Evolutionary conservation across 2,329 filamentous ascomycete species (phyloP).

Genomic region (Blumeria hordei): DNA sequence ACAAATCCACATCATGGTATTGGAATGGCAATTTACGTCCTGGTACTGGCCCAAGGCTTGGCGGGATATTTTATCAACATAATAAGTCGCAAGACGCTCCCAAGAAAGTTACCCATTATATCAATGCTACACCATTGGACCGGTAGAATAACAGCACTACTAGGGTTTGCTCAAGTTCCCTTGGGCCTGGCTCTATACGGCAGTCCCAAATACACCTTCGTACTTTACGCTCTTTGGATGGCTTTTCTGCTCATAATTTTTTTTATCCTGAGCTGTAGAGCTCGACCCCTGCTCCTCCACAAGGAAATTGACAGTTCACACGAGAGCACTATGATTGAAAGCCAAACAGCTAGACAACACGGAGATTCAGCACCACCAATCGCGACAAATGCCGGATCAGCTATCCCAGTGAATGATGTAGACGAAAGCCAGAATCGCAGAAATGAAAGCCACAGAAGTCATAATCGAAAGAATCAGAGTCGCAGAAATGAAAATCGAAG

Average conservation of each 20-base stretch:
- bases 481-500: conserved; percentile 4
- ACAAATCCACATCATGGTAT: conserved; percentile 74
- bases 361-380: conserved; percentile 28
- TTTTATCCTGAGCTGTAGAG: conserved; percentile 54
- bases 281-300: conserved; percentile 31
- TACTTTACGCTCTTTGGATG: conserved; percentile 64
- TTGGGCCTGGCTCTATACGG: conserved; percentile 81
- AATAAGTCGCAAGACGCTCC: conserved; percentile 19
- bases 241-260: conserved; percentile 48
- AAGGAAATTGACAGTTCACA: conserved; percentile 6
- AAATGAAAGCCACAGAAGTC: background rate
- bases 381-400: conserved; percentile 31
- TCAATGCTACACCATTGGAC: conserved; percentile 57
- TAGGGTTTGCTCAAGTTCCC: conserved; percentile 71
- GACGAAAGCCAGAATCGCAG: conserved; percentile 8
- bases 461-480: background rate
- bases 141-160: conserved; percentile 50
- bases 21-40: conserved; percentile 51
- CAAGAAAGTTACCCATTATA: conserved; percentile 15
- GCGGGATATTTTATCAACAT: conserved; percentile 36
- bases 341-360: conserved; percentile 20
- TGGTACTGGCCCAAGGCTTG: conserved; percentile 46
- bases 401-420: conserved; percentile 20
- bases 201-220: conserved; percentile 62
- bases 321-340: conserved; percentile 24